Conservation (phyloP, 1,284 basidiomycete species). For the Flammula alnicola region DNA sequence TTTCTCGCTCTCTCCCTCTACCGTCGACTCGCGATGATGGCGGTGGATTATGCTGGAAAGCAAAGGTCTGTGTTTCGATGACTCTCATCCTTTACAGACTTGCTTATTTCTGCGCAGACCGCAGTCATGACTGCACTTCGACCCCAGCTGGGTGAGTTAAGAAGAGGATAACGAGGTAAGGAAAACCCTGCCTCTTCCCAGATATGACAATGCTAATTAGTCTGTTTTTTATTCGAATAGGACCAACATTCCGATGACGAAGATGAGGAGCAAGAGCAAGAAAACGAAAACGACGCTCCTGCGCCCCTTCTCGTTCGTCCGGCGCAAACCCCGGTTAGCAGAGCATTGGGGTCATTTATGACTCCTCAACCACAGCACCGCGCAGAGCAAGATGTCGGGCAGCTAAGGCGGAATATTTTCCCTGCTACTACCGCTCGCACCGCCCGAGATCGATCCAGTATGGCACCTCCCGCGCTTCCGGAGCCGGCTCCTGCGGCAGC, state of each 20-base stretch:
- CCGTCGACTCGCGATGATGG: no score
- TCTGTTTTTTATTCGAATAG: no score
- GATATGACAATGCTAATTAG: no score
- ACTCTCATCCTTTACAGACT: no score
- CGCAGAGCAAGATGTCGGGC: background rate
- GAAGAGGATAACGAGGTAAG: no score
- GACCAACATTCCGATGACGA: background rate
- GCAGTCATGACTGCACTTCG: no score
- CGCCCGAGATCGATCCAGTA: background rate
- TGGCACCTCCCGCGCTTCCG: conserved; percentile 5
- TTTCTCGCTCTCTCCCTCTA: no score
- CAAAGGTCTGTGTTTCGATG: no score
- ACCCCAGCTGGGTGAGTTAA: no score
- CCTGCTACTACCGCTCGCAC: conserved; percentile 7
- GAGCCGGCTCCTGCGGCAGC: background rate
- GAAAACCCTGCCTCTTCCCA: no score
- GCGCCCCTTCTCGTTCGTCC: conserved; percentile 26
- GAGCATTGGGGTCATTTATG: conserved; percentile 51
- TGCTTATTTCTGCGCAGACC: no score
- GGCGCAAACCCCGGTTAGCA: conserved; percentile 30
- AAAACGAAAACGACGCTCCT: conserved; percentile 27
- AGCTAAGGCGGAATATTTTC: conserved; percentile 10
- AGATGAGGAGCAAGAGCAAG: conserved; percentile 20
- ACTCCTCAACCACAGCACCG: conserved; percentile 47
- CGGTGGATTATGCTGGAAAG: no score